phyloP scores from a whole-genome alignment of 202 grass and related monocot species.

The Musa balbisiana region DNA sequence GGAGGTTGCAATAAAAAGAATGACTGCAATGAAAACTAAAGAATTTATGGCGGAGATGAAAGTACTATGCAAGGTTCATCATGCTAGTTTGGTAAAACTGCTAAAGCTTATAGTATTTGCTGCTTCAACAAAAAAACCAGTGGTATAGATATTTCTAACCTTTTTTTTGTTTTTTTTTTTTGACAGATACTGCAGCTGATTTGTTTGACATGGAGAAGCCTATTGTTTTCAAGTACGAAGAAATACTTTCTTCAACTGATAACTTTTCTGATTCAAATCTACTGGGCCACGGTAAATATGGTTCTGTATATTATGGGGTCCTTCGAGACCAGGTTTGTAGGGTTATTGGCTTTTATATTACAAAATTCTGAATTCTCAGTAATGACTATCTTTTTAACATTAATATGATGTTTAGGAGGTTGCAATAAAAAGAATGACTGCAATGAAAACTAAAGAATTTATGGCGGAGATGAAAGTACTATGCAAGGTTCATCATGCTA shows the following conservation, averaged over 20 bases:
- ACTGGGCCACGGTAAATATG: constrained; percentile 95
- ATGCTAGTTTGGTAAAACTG: constrained; percentile 82
- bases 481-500: constrained; percentile 97
- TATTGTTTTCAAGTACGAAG: constrained; percentile 68
- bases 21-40: constrained; percentile 95
- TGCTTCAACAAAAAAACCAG: constrained; percentile 16
- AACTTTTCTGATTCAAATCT: constrained; percentile 93
- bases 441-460: constrained; percentile 97
- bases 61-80: constrained; percentile 98
- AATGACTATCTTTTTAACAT: neutral
- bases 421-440: constrained; percentile 97
- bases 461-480: constrained; percentile 95
- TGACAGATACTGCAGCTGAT: constrained; percentile 56
- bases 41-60: constrained; percentile 97
- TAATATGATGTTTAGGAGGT: constrained; percentile 59
- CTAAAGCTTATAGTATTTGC: constrained; percentile 16
- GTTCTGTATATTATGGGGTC: constrained; percentile 92
- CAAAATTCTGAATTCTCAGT: constrained; percentile 13
- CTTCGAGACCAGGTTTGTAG: constrained; percentile 78
- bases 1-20: constrained; percentile 98
- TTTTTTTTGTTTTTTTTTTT: no score
- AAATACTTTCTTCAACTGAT: constrained; percentile 79
- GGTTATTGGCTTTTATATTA: constrained; percentile 13
- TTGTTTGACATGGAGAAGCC: constrained; percentile 90
- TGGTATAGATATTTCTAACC: neutral